Percentiles rank a stretch among this genome's conserved stretches.
phyloP scores from a whole-genome alignment of 345 rosid genomes.

The Dovyalis caffra region DNA sequence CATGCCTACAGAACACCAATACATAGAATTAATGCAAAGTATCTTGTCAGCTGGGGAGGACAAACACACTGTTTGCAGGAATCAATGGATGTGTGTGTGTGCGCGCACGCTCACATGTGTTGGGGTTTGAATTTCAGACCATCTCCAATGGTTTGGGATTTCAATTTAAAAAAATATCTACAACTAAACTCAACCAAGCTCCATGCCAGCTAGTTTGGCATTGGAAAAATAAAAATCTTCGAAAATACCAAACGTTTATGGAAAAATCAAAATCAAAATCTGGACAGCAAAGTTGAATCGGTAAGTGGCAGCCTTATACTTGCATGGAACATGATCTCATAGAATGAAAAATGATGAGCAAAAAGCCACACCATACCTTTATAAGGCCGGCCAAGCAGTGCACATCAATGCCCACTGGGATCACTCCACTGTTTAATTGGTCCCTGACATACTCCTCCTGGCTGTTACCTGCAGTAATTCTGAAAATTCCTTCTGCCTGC shows the following conservation, averaged over 20 bases:
- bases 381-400: slow-evolving; percentile 98
- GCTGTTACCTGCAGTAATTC: slow-evolving; percentile 84
- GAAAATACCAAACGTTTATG: background rate
- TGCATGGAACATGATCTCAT: background rate
- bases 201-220: background rate
- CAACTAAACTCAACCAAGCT: background rate
- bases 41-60: background rate
- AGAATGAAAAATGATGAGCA: background rate
- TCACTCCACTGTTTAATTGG: slow-evolving; percentile 74
- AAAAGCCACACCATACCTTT: slow-evolving; percentile 47
- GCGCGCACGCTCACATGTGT: too few relatives aligned
- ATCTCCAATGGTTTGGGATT: background rate
- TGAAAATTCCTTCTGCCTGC: slow-evolving; percentile 95
- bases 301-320: background rate
- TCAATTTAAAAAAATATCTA: background rate
- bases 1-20: slow-evolving; percentile 61
- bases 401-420: slow-evolving; percentile 72
- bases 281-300: background rate
- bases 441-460: slow-evolving; percentile 93
- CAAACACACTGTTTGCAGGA: background rate
- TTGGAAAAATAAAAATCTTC: background rate
- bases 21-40: background rate
- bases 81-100: background rate
- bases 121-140: background rate
- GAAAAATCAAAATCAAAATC: background rate